phyloP scores from a whole-genome alignment of 2,329 filamentous ascomycete genomes.

The Sphaceloma murrayae region DNA sequence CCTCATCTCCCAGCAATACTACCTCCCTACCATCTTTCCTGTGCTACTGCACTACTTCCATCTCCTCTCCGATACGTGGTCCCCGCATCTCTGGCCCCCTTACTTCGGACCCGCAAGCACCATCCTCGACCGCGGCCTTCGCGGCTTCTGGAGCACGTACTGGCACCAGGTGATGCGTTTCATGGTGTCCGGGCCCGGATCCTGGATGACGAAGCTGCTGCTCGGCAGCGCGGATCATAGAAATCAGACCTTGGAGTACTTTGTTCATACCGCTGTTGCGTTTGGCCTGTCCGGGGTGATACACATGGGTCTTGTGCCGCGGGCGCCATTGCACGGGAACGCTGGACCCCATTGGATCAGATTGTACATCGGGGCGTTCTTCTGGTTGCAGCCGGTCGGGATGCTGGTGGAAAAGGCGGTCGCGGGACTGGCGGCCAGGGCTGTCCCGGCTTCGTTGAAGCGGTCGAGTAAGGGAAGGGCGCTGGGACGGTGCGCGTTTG shows the following conservation, averaged over 20 bases:
- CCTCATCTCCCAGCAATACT: slow-evolving; percentile 23
- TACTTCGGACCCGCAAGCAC: slow-evolving; percentile 24
- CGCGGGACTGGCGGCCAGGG: slow-evolving; percentile 10
- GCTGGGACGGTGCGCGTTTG: slow-evolving; percentile 18
- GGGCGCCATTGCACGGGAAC: slow-evolving; percentile 21
- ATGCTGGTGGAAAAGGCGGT: slow-evolving; percentile 22
- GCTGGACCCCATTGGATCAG: neutral
- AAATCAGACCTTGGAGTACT: slow-evolving; percentile 20
- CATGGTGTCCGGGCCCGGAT: slow-evolving; percentile 22
- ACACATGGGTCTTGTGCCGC: slow-evolving; percentile 27
- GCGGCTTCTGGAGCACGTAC: slow-evolving; percentile 26
- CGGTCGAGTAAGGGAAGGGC: neutral
- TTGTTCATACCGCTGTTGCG: slow-evolving; percentile 21
- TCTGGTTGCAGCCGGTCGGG: slow-evolving; percentile 24
- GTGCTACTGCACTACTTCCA: slow-evolving; percentile 21
- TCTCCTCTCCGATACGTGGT: slow-evolving; percentile 20
- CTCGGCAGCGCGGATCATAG: neutral
- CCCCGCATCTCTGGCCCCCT: slow-evolving; percentile 25
- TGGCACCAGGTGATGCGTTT: slow-evolving; percentile 29
- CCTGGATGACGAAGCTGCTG: slow-evolving; percentile 21
- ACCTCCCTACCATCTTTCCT: slow-evolving; percentile 22
- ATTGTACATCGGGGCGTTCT: slow-evolving; percentile 22
- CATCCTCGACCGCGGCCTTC: slow-evolving; percentile 22
- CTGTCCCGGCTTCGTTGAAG: neutral
- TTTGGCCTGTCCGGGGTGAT: slow-evolving; percentile 25